Percentiles rank a stretch among this genome's conserved stretches.
Conservation (phyloP, 768 basidiomycete species). For the Holtermanniella nyarrowii region DNA sequence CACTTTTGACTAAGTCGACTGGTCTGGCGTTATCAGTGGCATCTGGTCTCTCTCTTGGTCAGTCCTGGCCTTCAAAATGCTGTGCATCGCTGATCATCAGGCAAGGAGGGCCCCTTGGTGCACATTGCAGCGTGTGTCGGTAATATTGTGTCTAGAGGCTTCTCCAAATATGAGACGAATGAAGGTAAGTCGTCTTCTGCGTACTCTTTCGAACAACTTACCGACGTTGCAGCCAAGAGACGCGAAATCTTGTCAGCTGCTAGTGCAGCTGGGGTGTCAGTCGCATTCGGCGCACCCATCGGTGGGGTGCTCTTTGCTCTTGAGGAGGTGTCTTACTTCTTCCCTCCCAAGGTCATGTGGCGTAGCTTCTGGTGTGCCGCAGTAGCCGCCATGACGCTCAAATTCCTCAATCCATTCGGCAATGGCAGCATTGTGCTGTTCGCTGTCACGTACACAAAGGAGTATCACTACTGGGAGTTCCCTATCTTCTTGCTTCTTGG, state of each 20-base stretch:
- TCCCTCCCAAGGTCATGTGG: conserved; percentile 93
- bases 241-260: conserved; percentile 92
- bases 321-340: conserved; percentile 94
- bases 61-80: conserved; percentile 9
- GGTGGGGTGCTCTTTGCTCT: conserved; percentile 51
- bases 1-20: conserved; percentile 77
- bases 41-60: conserved; percentile 76
- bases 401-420: conserved; percentile 80
- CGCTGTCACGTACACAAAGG: conserved; percentile 47
- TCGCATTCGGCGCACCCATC: conserved; percentile 93
- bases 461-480: conserved; percentile 88
- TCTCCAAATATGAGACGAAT: conserved; percentile 84
- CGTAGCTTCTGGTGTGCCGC: conserved; percentile 85
- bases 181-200: conserved; percentile 57
- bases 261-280: conserved; percentile 88
- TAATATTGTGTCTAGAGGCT: conserved; percentile 80
- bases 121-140: conserved; percentile 88
- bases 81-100: conserved; percentile 30
- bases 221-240: conserved; percentile 56
- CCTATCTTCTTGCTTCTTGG: conserved; percentile 76
- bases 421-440: conserved; percentile 80
- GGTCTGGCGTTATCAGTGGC: conserved; percentile 85
- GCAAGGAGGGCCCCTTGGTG: conserved; percentile 82
- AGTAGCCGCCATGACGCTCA: conserved; percentile 71
- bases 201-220: background rate